Percentiles rank a stretch among this genome's conserved stretches.
phyloP scores from a whole-genome alignment of 192 early-diverging fungal genomes.

The Coemansia brasiliensis region DNA sequence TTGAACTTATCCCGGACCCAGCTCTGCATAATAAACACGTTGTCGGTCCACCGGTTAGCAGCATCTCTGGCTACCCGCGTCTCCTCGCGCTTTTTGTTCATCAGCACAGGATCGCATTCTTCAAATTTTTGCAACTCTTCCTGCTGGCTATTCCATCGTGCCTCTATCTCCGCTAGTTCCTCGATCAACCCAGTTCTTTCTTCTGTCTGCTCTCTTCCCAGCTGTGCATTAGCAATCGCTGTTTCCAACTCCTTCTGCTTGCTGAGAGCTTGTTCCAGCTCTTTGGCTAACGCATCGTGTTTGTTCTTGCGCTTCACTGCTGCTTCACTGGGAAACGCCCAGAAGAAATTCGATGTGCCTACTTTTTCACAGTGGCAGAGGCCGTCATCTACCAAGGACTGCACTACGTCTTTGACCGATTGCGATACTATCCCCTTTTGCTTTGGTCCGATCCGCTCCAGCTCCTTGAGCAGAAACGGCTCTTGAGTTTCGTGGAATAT shows the following conservation, averaged over 20 bases:
- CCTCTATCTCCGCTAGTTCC: conserved; percentile 58
- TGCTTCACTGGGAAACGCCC: conserved; percentile 83
- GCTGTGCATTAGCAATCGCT: conserved; percentile 52
- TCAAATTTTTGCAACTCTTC: conserved; percentile 65
- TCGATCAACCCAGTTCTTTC: conserved; percentile 58
- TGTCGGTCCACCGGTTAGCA: conserved; percentile 89
- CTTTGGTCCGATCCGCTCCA: conserved; percentile 82
- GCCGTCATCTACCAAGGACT: conserved; percentile 78
- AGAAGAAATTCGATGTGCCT: conserved; percentile 87
- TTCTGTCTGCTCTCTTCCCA: conserved; percentile 67
- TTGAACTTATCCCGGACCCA: conserved; percentile 72
- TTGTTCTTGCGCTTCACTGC: conserved; percentile 54
- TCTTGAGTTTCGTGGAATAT: conserved; percentile 64
- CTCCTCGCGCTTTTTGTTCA: conserved; percentile 65
- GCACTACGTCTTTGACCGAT: conserved; percentile 81
- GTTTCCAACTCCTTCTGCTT: conserved; percentile 51
- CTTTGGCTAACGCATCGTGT: conserved; percentile 54
- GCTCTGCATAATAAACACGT: conserved; percentile 79
- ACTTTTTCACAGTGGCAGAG: conserved; percentile 82
- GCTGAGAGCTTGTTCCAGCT: conserved; percentile 51
- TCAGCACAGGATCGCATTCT: conserved; percentile 75
- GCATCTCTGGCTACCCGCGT: conserved; percentile 64
- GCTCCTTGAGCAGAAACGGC: conserved; percentile 78
- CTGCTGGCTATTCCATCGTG: conserved; percentile 38
- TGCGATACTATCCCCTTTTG: conserved; percentile 79